Base-by-base conservation (phyloP, 371 early-diverging fungal species). In the Mortierella sp. region DNA sequence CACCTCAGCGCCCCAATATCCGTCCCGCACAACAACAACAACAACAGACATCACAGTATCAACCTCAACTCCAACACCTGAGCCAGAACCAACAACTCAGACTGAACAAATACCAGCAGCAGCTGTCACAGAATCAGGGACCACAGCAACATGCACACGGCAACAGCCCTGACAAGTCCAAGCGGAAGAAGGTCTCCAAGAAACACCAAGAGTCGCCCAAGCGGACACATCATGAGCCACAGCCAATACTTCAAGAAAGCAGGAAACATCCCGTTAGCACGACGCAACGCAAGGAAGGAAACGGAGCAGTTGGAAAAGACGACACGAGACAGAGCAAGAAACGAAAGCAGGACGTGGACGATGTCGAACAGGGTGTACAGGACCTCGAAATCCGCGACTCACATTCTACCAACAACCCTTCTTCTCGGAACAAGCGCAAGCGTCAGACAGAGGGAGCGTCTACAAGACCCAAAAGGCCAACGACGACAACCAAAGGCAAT, bases 101-200 rank as follows among this genome's bases (percentile, higher is more conserved):
- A 38, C 68, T 41, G 68, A 38, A 24, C 24, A 68, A 41, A 38
- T 24, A 24, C 41, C 68, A 68, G 41, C 68, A 65, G 24, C 68
- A 16, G n/a, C 48, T 1, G 46, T 4, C 75, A 65, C 58, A 21
- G 27, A 44, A 18, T 35, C 70, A 55, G 46, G 55, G 43, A 29
- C 71, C 12, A 18, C 68, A 68, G 6, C 76, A 70, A 76, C 70
- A 76, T 60, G 21, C 41, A 41, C 21, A 38, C 24, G 41, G 11
- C 1, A 68, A 38, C 51, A 21, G 21, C 18, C 41, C 10, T 4
- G 55, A 56, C 38, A 70, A 70, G 27, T 41, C 44, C 70, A 77
- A 78, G 46, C 43, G 75, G 46, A 78, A 55, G 63, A 70, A 44
- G 32, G 68, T 68, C 24, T n/a, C 35, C 48, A 68, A n/a, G 35